Evolutionary conservation across 345 rosid species (phyloP).

Genomic region (Cardamine resedifolia): DNA sequence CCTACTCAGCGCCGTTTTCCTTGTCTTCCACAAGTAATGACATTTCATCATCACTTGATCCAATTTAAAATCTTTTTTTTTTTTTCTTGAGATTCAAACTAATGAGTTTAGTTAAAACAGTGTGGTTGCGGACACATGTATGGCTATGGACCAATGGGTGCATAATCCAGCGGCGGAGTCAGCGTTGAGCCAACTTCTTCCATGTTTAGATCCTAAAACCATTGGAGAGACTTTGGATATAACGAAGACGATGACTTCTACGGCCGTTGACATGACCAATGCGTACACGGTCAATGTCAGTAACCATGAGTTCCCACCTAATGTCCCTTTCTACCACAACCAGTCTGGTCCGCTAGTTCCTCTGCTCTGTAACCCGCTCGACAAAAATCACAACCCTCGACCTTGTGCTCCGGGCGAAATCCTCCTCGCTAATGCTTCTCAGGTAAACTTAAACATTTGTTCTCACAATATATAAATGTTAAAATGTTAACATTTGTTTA

Average conservation of each 20-base stretch:
- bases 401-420: conserved; percentile 50
- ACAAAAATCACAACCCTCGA: conserved; percentile 42
- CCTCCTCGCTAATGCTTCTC: conserved; percentile 46
- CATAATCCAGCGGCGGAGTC: conserved; percentile 67
- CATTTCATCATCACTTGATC: conserved; percentile 9
- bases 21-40: conserved; percentile 57
- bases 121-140: conserved; percentile 67
- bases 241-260: conserved; percentile 44
- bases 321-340: conserved; percentile 51
- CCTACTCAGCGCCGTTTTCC: conserved; percentile 49
- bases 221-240: conserved; percentile 49
- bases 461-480: not conserved
- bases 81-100: not conserved
- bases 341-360: conserved; percentile 76
- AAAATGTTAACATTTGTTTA: not conserved
- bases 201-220: conserved; percentile 59
- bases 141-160: conserved; percentile 85
- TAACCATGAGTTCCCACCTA: conserved; percentile 49
- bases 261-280: conserved; percentile 48
- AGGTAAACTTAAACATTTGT: conserved; percentile 22
- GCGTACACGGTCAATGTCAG: conserved; percentile 44
- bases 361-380: conserved; percentile 58
- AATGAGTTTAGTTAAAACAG: conserved; percentile 27
- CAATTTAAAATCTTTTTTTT: not conserved
- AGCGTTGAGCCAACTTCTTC: conserved; percentile 61